Conservation (phyloP, 148 eudicot species). For the Hydrangea macrophylla region DNA sequence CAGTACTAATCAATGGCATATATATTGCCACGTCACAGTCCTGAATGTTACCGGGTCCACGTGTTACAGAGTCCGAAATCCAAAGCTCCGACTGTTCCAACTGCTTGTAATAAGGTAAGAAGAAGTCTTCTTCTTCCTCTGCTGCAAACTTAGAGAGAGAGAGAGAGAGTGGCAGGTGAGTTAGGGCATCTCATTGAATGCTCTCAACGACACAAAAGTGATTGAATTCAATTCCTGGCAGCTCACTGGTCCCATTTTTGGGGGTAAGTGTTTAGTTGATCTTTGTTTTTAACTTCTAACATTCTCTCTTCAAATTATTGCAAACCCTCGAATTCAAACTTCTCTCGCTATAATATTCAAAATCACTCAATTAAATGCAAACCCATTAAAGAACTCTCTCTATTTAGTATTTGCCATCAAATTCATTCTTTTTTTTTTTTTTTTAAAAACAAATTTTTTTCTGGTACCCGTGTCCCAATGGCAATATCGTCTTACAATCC, state of each 20-base stretch:
- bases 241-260: slow-evolving; percentile 20
- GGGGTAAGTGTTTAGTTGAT: background rate
- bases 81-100: background rate
- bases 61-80: background rate
- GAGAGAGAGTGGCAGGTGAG: slow-evolving; percentile 17
- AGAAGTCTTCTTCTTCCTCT: background rate
- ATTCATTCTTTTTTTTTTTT: slow-evolving; percentile 11
- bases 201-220: slow-evolving; percentile 48
- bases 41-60: background rate
- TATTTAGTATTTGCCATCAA: background rate
- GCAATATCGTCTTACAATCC: background rate
- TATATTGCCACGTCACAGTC: background rate
- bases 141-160: slow-evolving; percentile 1
- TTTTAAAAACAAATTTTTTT: no score
- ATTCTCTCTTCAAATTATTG: slow-evolving; percentile 6
- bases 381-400: slow-evolving; percentile 10
- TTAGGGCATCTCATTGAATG: slow-evolving; percentile 51
- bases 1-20: no score
- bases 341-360: background rate
- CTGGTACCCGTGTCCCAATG: slow-evolving; percentile 6
- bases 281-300: slow-evolving; percentile 9
- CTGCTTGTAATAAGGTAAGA: background rate
- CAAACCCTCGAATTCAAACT: background rate
- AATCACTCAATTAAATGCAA: background rate
- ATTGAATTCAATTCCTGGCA: slow-evolving; percentile 31